Base-by-base conservation (phyloP, 139 green algal species). In the Limnomonas spitsbergensis region DNA sequence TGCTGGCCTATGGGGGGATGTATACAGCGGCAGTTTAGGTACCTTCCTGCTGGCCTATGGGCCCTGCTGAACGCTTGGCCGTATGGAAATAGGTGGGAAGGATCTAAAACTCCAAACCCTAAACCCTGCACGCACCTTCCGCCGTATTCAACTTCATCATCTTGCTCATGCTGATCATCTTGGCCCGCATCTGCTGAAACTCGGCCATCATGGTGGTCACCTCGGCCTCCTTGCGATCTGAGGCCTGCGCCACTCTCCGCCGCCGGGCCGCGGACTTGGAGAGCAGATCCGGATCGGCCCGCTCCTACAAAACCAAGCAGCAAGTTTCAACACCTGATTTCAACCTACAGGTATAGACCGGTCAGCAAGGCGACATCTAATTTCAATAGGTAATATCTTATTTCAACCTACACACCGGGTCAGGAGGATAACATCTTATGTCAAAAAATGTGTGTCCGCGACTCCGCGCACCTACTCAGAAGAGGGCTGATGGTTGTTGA, bases 271-370 rank as follows among this genome's bases (percentile, higher is more conserved):
- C 69, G n/a, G 72, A 89, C 82, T 91, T 92, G 35, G 92, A 89
- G 36, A 98, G 85, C 69, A 99, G 75, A 40, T 98, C 93, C 0
- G 95, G 95, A 69, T 92, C 85, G 27, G 79, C 56, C 0, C 95
- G 84, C 88, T 98, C 94, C 77, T 94, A 40, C 37, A 76, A 38
- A n/a, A 53, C n/a, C 29, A 76, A n/a, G 38, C 70, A 66, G 4
- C 9, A 74, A 14, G 20, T 69, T 37, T 24, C 42, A 7, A 42
- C 67, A 73, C n/a, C n/a, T n/a, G n/a, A n/a, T n/a, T n/a, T n/a
- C n/a, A n/a, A n/a, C n/a, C n/a, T n/a, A n/a, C n/a, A n/a, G n/a
- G n/a, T n/a, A n/a, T n/a, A n/a, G n/a, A n/a, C n/a, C n/a, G n/a
- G n/a, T n/a, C n/a, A n/a, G n/a, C n/a, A n/a, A n/a, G n/a, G n/a